A percentile compares a stretch with the other conserved stretches of the same genome.
Evolutionary conservation across 176 grass and related monocot genomes (phyloP).

Genomic region (Bromus sterilis): DNA sequence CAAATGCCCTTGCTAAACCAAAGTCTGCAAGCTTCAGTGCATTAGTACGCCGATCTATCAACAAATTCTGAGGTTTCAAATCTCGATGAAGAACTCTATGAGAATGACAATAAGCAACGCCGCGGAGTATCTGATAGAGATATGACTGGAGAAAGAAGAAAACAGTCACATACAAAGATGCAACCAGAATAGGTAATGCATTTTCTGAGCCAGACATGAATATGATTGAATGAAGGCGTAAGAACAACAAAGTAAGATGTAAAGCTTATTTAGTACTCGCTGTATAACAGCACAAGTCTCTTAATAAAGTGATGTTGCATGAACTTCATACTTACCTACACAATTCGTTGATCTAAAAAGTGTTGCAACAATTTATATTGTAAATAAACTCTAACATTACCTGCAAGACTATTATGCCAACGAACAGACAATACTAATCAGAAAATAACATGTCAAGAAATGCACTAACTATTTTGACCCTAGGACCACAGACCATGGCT

Average conservation of each 20-base stretch:
- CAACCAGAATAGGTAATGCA: conserved; percentile 17
- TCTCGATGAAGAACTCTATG: conserved; percentile 96
- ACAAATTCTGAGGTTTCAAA: conserved; percentile 95
- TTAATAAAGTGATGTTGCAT: conserved; percentile 4
- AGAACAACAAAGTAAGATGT: background rate
- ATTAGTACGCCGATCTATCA: conserved; percentile 86
- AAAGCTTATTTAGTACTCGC: background rate
- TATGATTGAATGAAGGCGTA: background rate
- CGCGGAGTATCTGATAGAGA: conserved; percentile 84
- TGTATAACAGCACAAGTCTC: background rate
- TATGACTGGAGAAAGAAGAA: conserved; percentile 67
- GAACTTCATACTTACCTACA: background rate
- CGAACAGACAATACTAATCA: background rate
- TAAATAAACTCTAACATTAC: background rate
- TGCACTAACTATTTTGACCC: background rate
- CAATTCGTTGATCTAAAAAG: background rate
- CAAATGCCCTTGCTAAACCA: conserved; percentile 89
- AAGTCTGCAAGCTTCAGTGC: conserved; percentile 93
- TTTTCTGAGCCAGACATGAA: background rate
- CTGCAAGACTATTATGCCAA: background rate
- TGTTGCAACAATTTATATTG: background rate
- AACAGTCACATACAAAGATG: conserved; percentile 20
- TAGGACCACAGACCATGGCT: background rate
- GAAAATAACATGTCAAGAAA: background rate
- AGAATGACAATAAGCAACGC: conserved; percentile 87